Evolutionary conservation across 2,329 filamentous ascomycete genomes (phyloP).

Genomic region (Aspergillus sp.): DNA sequence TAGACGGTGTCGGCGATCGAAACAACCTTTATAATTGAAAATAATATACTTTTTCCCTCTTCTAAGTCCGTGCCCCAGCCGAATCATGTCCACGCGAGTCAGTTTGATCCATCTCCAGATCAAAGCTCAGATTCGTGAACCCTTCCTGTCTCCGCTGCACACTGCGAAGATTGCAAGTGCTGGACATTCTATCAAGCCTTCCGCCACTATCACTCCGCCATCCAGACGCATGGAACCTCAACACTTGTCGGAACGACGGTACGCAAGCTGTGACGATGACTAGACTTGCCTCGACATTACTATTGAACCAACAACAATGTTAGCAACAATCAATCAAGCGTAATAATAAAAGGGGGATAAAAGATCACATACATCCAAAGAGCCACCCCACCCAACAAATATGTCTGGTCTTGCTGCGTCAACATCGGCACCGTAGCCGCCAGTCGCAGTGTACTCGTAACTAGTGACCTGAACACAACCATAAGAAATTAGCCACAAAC

Average conservation of each 20-base stretch:
- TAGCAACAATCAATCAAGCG: background rate
- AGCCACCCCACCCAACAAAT: background rate
- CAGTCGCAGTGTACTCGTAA: background rate
- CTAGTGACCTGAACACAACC: background rate
- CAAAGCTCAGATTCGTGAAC: background rate
- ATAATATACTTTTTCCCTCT: background rate
- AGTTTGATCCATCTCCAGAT: background rate
- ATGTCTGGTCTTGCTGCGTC: background rate
- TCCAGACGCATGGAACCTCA: background rate
- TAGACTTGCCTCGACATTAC: constrained; percentile 2
- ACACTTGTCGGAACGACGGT: background rate
- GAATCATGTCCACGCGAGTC: background rate
- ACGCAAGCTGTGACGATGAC: constrained; percentile 1
- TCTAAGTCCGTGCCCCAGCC: background rate
- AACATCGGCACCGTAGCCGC: background rate
- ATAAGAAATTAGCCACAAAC: background rate
- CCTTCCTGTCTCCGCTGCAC: background rate
- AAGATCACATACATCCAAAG: background rate
- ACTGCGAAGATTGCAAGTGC: background rate
- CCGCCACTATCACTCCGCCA: background rate
- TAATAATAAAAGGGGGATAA: too few species aligned
- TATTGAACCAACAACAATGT: background rate
- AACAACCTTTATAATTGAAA: too few species aligned
- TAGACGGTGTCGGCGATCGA: too few species aligned
- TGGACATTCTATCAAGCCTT: background rate